These are phyloP conservation scores for Lipomyces yamanashiensis DNA, from an alignment of 805 yeast species.

Conservation along the genomic window DNA sequence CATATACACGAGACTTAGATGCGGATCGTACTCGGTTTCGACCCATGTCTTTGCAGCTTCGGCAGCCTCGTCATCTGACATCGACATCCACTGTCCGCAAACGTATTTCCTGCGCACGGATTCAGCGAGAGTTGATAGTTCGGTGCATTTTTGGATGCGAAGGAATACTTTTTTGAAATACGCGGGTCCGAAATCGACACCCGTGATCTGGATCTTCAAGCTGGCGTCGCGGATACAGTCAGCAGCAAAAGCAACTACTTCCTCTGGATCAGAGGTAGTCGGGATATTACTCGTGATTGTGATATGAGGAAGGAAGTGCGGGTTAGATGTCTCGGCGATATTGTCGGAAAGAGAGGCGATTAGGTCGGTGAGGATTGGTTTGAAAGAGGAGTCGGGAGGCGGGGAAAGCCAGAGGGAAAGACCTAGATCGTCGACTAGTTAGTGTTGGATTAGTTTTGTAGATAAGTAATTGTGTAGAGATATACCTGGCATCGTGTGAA, in stretches of 20 bases:
- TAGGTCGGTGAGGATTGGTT: conserved; percentile 61
- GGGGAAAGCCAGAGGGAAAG: conserved; percentile 83
- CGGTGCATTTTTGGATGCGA: conserved; percentile 53
- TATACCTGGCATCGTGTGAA: neutral
- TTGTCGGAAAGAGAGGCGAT: conserved; percentile 68
- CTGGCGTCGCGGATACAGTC: conserved; percentile 52
- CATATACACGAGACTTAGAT: conserved; percentile 71
- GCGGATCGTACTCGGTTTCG: conserved; percentile 65
- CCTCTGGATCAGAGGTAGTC: conserved; percentile 57
- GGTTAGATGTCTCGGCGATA: conserved; percentile 47
- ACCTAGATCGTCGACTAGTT: conserved; percentile 42
- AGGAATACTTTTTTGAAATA: conserved; percentile 61
- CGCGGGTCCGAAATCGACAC: conserved; percentile 54
- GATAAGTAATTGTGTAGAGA: neutral
- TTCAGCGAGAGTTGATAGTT: conserved; percentile 56
- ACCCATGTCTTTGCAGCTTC: conserved; percentile 62
- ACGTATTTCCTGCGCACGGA: conserved; percentile 47
- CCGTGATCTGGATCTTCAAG: conserved; percentile 48
- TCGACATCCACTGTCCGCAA: conserved; percentile 44
- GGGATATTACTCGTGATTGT: conserved; percentile 70
- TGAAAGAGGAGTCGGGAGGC: conserved; percentile 54
- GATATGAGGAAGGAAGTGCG: conserved; percentile 73
- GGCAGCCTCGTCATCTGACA: conserved; percentile 47
- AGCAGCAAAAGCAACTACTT: conserved; percentile 59
- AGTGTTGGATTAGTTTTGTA: neutral